Evolutionary conservation across 2,329 filamentous ascomycete genomes (phyloP).

Genomic region (Colletotrichum sp.): DNA sequence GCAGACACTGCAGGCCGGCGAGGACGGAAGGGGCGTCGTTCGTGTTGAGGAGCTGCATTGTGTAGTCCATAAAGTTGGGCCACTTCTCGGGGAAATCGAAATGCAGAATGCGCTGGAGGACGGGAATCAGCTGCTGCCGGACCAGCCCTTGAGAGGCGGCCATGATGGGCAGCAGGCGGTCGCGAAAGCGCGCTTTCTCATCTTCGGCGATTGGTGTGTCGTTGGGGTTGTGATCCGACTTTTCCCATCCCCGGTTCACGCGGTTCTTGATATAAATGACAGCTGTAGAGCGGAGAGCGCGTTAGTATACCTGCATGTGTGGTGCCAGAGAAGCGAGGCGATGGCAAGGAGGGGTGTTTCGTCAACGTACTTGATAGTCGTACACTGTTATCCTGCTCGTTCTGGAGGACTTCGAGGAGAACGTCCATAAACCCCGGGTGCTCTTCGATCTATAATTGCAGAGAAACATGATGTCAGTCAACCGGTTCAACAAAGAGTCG

Average conservation of each 20-base stretch:
- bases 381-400: slow-evolving; percentile 83
- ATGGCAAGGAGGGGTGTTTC: background rate
- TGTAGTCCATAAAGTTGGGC: slow-evolving; percentile 94
- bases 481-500: slow-evolving; percentile 18
- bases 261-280: slow-evolving; percentile 99
- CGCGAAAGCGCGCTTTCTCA: slow-evolving; percentile 86
- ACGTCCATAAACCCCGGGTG: slow-evolving; percentile 90
- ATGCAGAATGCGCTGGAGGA: slow-evolving; percentile 94
- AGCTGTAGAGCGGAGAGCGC: slow-evolving; percentile 56
- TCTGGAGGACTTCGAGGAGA: slow-evolving; percentile 87
- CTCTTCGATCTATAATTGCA: slow-evolving; percentile 76
- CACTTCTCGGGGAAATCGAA: slow-evolving; percentile 94
- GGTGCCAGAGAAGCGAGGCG: background rate
- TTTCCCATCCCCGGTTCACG: slow-evolving; percentile 90
- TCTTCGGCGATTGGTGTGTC: slow-evolving; percentile 82
- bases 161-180: slow-evolving; percentile 87
- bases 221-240: slow-evolving; percentile 74
- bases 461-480: slow-evolving; percentile 9
- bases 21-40: slow-evolving; percentile 88
- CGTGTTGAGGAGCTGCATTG: slow-evolving; percentile 84
- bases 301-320: background rate
- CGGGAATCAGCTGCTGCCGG: slow-evolving; percentile 90
- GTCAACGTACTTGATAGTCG: slow-evolving; percentile 81
- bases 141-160: slow-evolving; percentile 81
- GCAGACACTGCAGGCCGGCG: slow-evolving; percentile 89